A percentile compares a stretch with the other conserved stretches of the same genome.
phyloP scores from a whole-genome alignment of 164 flowering plant genomes.

The Chloranthus sessilifolius region DNA sequence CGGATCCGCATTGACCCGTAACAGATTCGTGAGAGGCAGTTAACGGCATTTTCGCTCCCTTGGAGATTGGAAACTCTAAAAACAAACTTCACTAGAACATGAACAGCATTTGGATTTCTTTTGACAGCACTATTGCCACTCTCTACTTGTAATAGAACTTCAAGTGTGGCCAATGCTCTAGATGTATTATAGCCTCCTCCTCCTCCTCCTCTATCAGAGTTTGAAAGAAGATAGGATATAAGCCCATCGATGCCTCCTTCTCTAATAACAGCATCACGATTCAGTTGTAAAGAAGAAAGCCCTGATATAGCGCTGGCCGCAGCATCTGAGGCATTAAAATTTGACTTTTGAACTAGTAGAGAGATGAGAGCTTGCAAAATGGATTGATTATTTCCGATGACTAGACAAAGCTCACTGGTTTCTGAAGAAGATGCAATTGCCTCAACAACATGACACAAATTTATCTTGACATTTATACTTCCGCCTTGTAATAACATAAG shows the following conservation, averaged over 20 bases:
- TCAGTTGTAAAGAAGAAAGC: conserved; percentile 24
- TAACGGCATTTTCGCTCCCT: conserved; percentile 55
- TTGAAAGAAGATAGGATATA: too few species aligned
- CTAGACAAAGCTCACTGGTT: conserved; percentile 27
- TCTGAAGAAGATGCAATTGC: conserved; percentile 26
- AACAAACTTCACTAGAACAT: conserved; percentile 45
- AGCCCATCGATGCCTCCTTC: conserved; percentile 32
- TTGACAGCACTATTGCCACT: conserved; percentile 33
- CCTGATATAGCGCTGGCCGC: conserved; percentile 31
- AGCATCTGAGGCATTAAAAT: conserved; percentile 20
- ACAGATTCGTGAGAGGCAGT: conserved; percentile 33
- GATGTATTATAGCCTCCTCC: too few species aligned
- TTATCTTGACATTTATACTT: conserved; percentile 20
- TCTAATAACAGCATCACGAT: conserved; percentile 20
- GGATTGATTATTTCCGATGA: conserved; percentile 19
- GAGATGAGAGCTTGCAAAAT: conserved; percentile 18
- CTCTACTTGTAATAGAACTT: conserved; percentile 28
- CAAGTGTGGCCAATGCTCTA: conserved; percentile 31
- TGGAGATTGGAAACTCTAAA: conserved; percentile 49
- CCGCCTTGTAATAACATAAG: conserved; percentile 30
- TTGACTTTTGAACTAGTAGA: conserved; percentile 16
- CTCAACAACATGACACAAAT: conserved; percentile 40
- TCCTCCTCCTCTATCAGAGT: conserved; percentile 17
- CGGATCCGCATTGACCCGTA: conserved; percentile 21
- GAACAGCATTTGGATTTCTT: conserved; percentile 26